Base-by-base conservation (phyloP, 345 rosid genomes). In the Noccaea bulbosa region DNA sequence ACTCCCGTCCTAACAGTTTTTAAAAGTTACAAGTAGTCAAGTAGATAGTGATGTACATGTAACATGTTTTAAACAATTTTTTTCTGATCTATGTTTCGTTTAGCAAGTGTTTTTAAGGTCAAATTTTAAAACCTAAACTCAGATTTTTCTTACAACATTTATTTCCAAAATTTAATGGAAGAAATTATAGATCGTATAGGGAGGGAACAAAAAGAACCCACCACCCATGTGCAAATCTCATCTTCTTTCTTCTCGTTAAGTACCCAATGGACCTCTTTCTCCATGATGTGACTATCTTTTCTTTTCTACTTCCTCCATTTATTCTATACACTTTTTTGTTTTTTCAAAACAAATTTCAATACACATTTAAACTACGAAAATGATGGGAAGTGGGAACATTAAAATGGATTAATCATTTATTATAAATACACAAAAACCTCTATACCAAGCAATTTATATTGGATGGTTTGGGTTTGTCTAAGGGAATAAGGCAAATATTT, bases 221-320 rank as follows among this genome's bases (percentile, higher is more conserved):
- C 74, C 48, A 62, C 37, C 79, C 79, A 75, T 75, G 79, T 75
- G 79, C 79, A 16, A 45, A 32, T 46, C 69, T 45, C 70, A 62
- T 67, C 62, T 73, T 57, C 67, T 65, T 56, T 49, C 60, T 65
- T 44, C 72, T 58, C 61, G 47, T 65, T 67, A 58, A 73, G 67
- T 58, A 49, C 54, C 72, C 61, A 34, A 48, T 72, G 53, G 72
- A 73, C 52, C 43, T 57, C 39, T 53, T 54, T 8, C 27, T 67
- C 35, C 6, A 30, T 69, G 73, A 74, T 44, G 73, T 60, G 73
- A 67, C 65, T 62, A 64, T 5, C 35, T 73, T 57, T 65, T 38
- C 46, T 38, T 57, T 57, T 57, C 38, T 7, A 14, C 8, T 69
- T 57, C 24, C 38, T 69, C 44, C 11, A 17, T 4, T 11, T 14